These are phyloP conservation scores for Prunus mira DNA, from an alignment of 306 rosid genomes.

Conservation along the genomic window DNA sequence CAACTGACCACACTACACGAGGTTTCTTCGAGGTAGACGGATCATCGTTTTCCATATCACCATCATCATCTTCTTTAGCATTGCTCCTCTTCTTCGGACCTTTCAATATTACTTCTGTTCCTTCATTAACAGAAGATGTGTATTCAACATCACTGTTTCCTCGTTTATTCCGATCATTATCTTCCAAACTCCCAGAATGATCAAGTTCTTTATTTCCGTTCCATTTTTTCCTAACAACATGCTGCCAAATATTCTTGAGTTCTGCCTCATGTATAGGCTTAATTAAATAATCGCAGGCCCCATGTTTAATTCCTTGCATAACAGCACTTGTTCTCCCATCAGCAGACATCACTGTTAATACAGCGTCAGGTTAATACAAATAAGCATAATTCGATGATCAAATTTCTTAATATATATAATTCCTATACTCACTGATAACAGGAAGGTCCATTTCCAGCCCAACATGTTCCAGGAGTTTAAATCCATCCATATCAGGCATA, in stretches of 20 bases:
- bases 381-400: not conserved
- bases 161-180: constrained; percentile 40
- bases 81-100: constrained; percentile 53
- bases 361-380: constrained; percentile 12
- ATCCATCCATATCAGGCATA: constrained; percentile 64
- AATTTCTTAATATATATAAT: constrained; percentile 2
- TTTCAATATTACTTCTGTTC: constrained; percentile 44
- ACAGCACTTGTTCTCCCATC: constrained; percentile 38
- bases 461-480: constrained; percentile 41
- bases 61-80: constrained; percentile 52
- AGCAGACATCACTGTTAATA: constrained; percentile 65
- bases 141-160: constrained; percentile 55
- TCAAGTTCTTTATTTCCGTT: constrained; percentile 51
- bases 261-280: constrained; percentile 56
- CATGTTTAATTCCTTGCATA: constrained; percentile 41
- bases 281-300: constrained; percentile 61
- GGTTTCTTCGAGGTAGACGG: constrained; percentile 46
- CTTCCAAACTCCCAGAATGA: constrained; percentile 53
- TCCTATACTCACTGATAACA: constrained; percentile 47
- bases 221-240: constrained; percentile 40
- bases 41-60: constrained; percentile 47
- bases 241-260: constrained; percentile 65
- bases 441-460: constrained; percentile 67
- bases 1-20: constrained; percentile 61
- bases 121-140: constrained; percentile 50